Evolutionary conservation across 768 basidiomycete species (phyloP), one percentile per base, ranked within the genome.

Genomic region (Sporobolomyces pararoseus): DNA sequence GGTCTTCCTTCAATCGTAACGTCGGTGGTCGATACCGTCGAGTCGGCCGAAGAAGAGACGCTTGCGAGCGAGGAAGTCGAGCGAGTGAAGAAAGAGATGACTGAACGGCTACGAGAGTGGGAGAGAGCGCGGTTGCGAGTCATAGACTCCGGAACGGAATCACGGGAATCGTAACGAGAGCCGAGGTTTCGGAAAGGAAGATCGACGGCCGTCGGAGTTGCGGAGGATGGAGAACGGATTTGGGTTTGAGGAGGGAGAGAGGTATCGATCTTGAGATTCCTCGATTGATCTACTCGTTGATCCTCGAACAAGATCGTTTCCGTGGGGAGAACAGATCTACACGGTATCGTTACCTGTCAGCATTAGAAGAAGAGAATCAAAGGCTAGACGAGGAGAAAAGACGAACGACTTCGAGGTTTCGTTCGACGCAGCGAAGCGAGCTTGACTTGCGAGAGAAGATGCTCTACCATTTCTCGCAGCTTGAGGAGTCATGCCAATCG

Each of bases 61-160:
- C 37, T 25, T 4, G 23, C 57, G 9, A 12, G 35, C 7, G 46
- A 47, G 21, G 21, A 12, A 47, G 39, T 42, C 17, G 46, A 47
- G 21, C 46, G 42, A 29, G 63, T 65, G 62, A 73, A 66, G 65
- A 70, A 66, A 16, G 68, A 73, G 0, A 73, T 10, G 46, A 64
- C 60, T 21, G 61, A 64, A 14, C 65, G 65, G 12, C 63, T 65
- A 21, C 71, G 66, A 42, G 65, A 57, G 46, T 64, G 63, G 9
- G n/a, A n/a, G n/a, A n/a, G n/a, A n/a, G n/a, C n/a, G n/a, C n/a
- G n/a, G n/a, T 23, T 4, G 35, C 16, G 39, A n/a, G 50, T n/a
- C 19, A 35, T 0, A 0, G 52, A 62, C 12, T 7, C 29, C 39
- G 25, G 5, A 6, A 61, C 59, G 42, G 72, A 66, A 4, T 64